phyloP scores from a whole-genome alignment of 306 rosid genomes.

The Pyrus bretschneideri region DNA sequence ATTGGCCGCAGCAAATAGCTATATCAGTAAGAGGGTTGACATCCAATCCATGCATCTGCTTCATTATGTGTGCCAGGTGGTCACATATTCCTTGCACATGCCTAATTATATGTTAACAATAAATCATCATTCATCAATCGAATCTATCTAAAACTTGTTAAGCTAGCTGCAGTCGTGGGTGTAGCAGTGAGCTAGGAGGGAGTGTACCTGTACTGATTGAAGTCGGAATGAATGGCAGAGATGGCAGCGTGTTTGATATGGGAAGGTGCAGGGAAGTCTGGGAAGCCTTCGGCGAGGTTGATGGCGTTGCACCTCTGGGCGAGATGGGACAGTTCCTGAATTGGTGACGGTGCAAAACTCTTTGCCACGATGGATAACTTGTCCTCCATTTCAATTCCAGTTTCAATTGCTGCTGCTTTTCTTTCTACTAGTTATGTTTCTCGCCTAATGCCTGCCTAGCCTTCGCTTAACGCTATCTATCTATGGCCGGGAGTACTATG shows the following conservation, averaged over 20 bases:
- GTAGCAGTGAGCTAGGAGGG: no score
- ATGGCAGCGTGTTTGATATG: constrained; percentile 62
- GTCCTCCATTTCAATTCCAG: constrained; percentile 34
- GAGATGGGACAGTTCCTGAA: constrained; percentile 71
- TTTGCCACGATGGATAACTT: constrained; percentile 58
- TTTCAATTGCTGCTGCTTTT: neutral
- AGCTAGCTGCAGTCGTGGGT: neutral
- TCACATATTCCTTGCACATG: constrained; percentile 78
- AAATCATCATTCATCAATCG: no score
- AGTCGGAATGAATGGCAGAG: constrained; percentile 67
- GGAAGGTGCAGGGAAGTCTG: constrained; percentile 76
- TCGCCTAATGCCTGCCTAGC: neutral
- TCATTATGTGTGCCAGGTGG: constrained; percentile 37
- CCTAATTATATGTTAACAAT: constrained; percentile 24
- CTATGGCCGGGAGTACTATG: no score
- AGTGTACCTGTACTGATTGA: constrained; percentile 64
- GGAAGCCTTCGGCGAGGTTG: constrained; percentile 89
- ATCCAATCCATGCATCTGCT: constrained; percentile 63
- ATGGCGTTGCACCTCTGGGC: constrained; percentile 69
- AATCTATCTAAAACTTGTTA: no score
- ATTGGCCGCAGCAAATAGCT: constrained; percentile 80
- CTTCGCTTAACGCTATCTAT: neutral
- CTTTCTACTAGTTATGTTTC: neutral
- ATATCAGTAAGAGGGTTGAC: constrained; percentile 66
- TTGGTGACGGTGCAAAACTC: constrained; percentile 58